Base-by-base conservation (phyloP, 2,329 filamentous ascomycete species). In the Tetracladium maxilliforme region DNA sequence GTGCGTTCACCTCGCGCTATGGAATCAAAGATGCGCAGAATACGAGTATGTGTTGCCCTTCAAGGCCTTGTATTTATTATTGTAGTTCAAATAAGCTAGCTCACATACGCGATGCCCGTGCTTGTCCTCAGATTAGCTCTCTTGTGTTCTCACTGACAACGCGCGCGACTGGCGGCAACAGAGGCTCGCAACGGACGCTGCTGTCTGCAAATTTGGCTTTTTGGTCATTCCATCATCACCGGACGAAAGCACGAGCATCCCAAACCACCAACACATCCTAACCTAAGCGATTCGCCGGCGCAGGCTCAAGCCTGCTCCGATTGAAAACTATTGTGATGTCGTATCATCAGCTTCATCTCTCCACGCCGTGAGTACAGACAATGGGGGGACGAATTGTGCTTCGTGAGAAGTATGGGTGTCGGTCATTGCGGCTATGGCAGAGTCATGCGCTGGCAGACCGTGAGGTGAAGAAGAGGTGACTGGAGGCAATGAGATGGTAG, bases 171-270 rank as follows among this genome's bases (percentile, higher is more conserved):
- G 32, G 31, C 23, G 20, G 12, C 14, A 13, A 13, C 21, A 22
- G 25, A 35, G 14, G 22, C 31, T 24, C 26, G 24, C 25, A 21
- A 23, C 29, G 40, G 32, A 43, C 43, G 44, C 38, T 47, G 42
- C n/a, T n/a, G 40, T 40, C 41, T 48, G 38, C 44, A 47, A 44
- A 35, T 48, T 48, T 48, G 44, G 45, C 44, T 47, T 46, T 45
- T 44, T 45, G 43, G 43, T 44, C 32, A 35, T 37, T 42, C 45
- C 37, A 39, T 48, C 45, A 48, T 48, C 45, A 48, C 38, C 17
- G 42, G 45, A 44, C 39, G 28, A 33, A 34, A 29, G 31, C 19
- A 16, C 14, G 25, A 24, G n/a, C 21, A 23, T 31, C 22, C 28
- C 27, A 30, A 28, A 28, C 31, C 28, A 20, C 28, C 26, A 15